phyloP scores from a whole-genome alignment of 2,329 filamentous ascomycete genomes.

The Hortaea werneckii region DNA sequence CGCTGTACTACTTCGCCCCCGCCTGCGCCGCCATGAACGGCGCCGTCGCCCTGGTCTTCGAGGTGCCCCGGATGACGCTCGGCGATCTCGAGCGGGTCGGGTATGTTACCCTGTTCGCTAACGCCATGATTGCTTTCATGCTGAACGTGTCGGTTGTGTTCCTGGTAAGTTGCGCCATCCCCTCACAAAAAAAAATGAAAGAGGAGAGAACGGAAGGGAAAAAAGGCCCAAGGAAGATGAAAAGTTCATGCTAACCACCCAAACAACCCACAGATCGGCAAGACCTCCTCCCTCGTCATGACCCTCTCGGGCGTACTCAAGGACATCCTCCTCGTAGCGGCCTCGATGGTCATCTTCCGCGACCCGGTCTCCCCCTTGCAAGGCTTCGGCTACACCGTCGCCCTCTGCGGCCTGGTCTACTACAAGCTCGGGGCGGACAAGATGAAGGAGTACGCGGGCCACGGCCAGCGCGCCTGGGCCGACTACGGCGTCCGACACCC shows the following conservation, averaged over 20 bases:
- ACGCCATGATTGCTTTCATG: conserved; percentile 68
- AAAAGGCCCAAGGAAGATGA: too few relatives aligned
- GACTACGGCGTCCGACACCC: conserved; percentile 75
- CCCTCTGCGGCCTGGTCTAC: conserved; percentile 68
- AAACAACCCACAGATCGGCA: conserved; percentile 62
- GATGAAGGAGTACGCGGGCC: conserved; percentile 66
- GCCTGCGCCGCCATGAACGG: conserved; percentile 77
- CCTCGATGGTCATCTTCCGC: conserved; percentile 73
- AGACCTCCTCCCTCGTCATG: conserved; percentile 75
- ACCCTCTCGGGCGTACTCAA: conserved; percentile 82
- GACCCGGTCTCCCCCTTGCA: conserved; percentile 65
- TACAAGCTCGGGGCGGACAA: conserved; percentile 80
- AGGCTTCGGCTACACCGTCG: conserved; percentile 75
- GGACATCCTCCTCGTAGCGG: conserved; percentile 71
- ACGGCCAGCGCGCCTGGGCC: conserved; percentile 68
- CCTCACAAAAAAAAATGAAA: too few relatives aligned
- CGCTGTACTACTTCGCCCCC: conserved; percentile 81
- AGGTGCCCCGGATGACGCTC: conserved; percentile 60
- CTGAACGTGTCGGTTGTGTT: conserved; percentile 81
- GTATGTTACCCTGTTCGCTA: conserved; percentile 59
- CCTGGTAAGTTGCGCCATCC: conserved; percentile 59
- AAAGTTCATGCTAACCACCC: too few relatives aligned
- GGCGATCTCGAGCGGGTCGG: conserved; percentile 65
- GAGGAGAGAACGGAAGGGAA: too few relatives aligned
- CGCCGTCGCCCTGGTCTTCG: conserved; percentile 60